Evolutionary conservation across 352 stramenopile species (phyloP), one percentile per base, ranked within the genome.

Genomic region (Pythium brassicae): DNA sequence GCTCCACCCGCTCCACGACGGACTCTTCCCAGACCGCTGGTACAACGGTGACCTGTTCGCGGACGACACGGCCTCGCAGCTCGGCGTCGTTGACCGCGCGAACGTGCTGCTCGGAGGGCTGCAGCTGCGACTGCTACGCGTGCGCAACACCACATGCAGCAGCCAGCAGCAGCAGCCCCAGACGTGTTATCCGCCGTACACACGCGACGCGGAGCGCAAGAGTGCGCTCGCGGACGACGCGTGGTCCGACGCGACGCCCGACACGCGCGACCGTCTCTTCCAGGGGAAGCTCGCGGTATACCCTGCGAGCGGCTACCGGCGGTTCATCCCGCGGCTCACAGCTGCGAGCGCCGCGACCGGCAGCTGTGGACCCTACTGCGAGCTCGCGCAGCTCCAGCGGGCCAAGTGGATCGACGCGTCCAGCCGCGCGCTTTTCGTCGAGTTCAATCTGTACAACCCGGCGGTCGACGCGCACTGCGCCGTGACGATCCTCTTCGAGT

Each of bases 381-480:
- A 71, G 44, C 57, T 92, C 14, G 29, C 45, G 4, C 53, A 55
- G 48, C 65, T 89, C 14, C 64, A 60, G 14, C 40, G n/a, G n/a
- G 32, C 26, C 23, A 37, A 68, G 26, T 92, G 81, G 81, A 56
- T 92, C n/a, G 75, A 87, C 25, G 52, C 55, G 10, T 73, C 68
- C 1, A 76, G 58, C 26, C 64, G 78, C 10, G 68, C 73, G 29
- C 55, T 89, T 15, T 75, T 87, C 47, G 62, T 76, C 15, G 65
- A 76, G 43, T 89, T 87, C 57, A 92, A 86, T 39, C 39, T 89
- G 22, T 88, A 86, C 71, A 88, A 85, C 20, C 55, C 67, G 10
- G 75, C 71, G 3, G 40, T 73, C 8, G 77, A 78, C 10, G 62
- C 78, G 32, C 75, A 87, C 56, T 76, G 63, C 25, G 61, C 67